A percentile compares a stretch with the other conserved stretches of the same genome.
phyloP scores from a whole-genome alignment of 108 stramenopile genomes.

The Cyclotella kingstonii region DNA sequence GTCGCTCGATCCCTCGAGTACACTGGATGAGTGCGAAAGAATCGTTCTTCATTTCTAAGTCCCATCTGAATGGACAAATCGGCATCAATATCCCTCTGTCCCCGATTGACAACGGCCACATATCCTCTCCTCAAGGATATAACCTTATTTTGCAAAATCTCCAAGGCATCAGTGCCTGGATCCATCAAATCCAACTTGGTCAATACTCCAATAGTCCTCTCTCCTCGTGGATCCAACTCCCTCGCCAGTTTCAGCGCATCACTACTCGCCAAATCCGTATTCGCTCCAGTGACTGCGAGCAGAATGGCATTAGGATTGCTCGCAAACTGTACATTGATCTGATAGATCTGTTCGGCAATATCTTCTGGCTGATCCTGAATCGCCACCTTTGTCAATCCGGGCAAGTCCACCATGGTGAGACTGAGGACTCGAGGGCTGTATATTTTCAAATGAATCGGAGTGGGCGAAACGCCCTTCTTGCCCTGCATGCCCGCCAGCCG shows the following conservation, averaged over 20 bases:
- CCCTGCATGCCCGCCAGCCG: constrained; percentile 90
- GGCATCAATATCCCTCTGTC: constrained; percentile 92
- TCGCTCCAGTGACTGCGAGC: constrained; percentile 95
- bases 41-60: constrained; percentile 87
- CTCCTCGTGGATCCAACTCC: constrained; percentile 87
- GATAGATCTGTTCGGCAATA: constrained; percentile 87
- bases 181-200: constrained; percentile 99
- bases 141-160: constrained; percentile 88
- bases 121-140: constrained; percentile 93
- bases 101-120: constrained; percentile 95
- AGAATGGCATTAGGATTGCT: constrained; percentile 95
- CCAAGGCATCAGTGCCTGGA: constrained; percentile 93
- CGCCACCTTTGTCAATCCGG: constrained; percentile 94
- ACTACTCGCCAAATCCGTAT: constrained; percentile 96
- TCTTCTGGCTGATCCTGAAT: constrained; percentile 96
- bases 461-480: constrained; percentile 81
- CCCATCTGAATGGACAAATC: constrained; percentile 86
- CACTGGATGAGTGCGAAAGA: constrained; percentile 90
- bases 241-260: constrained; percentile 96
- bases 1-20: constrained; percentile 71
- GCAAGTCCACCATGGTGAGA: constrained; percentile 98
- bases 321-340: constrained; percentile 91
- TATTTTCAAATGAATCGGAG: constrained; percentile 94
- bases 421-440: constrained; percentile 92
- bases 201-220: constrained; percentile 96